Evolutionary conservation across 164 flowering plant genomes (phyloP).

Genomic region (Vitis labrusca): DNA sequence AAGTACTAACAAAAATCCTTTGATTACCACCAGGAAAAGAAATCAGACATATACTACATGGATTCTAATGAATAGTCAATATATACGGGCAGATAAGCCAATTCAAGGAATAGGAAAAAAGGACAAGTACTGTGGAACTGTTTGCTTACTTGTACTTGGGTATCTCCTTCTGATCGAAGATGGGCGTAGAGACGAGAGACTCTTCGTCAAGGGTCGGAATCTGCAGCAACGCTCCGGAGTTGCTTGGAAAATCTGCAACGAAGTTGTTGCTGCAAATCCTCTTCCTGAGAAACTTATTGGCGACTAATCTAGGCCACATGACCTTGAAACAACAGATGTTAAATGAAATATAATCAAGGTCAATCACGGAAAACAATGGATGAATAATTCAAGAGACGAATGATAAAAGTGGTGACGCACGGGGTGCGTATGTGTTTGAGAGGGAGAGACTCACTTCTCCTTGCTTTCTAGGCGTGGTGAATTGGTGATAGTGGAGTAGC

Average conservation of each 20-base stretch:
- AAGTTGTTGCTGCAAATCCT: constrained; percentile 53
- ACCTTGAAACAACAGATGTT: constrained; percentile 30
- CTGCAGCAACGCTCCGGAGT: constrained; percentile 10
- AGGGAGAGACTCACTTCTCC: constrained; percentile 31
- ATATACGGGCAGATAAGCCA: neutral
- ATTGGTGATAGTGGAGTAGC: constrained; percentile 1
- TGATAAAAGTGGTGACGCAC: too few relatives aligned
- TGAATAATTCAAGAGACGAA: neutral
- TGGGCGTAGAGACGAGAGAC: constrained; percentile 7
- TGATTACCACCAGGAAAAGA: neutral
- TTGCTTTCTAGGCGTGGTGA: constrained; percentile 31
- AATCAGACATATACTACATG: neutral
- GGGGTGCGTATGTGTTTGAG: neutral
- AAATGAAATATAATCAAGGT: neutral
- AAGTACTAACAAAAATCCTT: constrained; percentile 58
- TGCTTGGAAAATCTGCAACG: constrained; percentile 40
- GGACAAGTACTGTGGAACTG: too few relatives aligned
- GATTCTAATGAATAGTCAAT: too few relatives aligned
- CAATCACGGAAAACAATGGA: neutral
- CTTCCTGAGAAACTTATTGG: constrained; percentile 49
- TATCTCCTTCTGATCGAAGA: constrained; percentile 23
- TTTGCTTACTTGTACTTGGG: constrained; percentile 41
- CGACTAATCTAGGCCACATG: constrained; percentile 72
- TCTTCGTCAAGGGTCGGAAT: constrained; percentile 16
- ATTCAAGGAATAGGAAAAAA: constrained; percentile 1